Conservation (phyloP, 148 eudicot genomes). For the Rhododendron mucronatum region DNA sequence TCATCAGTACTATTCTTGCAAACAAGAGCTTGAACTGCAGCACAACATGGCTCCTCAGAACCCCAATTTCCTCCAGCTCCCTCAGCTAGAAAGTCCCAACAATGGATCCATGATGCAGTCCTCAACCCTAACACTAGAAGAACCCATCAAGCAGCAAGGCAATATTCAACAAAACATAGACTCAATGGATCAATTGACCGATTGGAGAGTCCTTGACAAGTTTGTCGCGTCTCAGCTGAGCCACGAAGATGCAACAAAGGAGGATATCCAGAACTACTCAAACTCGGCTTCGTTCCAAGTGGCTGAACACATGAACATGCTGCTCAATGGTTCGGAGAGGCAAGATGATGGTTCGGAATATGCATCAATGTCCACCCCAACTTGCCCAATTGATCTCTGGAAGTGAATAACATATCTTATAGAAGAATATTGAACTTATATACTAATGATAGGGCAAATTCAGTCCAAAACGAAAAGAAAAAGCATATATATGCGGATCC, state of each 20-base stretch:
- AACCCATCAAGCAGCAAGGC: slow-evolving; percentile 8
- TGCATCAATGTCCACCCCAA: slow-evolving; percentile 41
- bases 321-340: slow-evolving; percentile 30
- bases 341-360: slow-evolving; percentile 31
- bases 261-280: slow-evolving; percentile 20
- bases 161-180: slow-evolving; percentile 20
- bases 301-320: slow-evolving; percentile 40
- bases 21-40: slow-evolving; percentile 54
- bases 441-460: neutral
- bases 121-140: slow-evolving; percentile 25
- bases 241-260: slow-evolving; percentile 43
- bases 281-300: slow-evolving; percentile 28
- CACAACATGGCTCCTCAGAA: slow-evolving; percentile 44
- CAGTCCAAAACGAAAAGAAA: slow-evolving; percentile 5
- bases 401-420: slow-evolving; percentile 24
- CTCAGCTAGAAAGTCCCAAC: slow-evolving; percentile 64
- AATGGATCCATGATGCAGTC: slow-evolving; percentile 18
- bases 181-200: slow-evolving; percentile 53
- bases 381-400: slow-evolving; percentile 66
- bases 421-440: neutral
- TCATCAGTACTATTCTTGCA: slow-evolving; percentile 36
- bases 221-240: slow-evolving; percentile 86
- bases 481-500: neutral
- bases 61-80: slow-evolving; percentile 51
- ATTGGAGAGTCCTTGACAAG: slow-evolving; percentile 79